These are phyloP conservation scores for Lasiodiplodia gonubiensis DNA, from an alignment of 2,329 filamentous ascomycete genomes.

Conservation along the genomic window DNA sequence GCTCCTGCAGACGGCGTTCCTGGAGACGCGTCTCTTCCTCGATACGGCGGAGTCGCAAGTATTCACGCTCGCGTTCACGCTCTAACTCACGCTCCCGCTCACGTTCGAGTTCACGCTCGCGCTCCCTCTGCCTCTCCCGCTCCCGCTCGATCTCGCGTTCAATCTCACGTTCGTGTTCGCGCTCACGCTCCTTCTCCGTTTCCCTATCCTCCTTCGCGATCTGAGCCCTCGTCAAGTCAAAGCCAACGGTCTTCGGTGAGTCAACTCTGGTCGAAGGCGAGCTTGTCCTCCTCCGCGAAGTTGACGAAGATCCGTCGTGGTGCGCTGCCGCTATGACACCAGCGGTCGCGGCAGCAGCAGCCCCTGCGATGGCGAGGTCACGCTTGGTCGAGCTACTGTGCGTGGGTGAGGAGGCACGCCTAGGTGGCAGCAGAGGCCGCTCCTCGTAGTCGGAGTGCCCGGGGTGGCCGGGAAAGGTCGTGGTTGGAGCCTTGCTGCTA, in stretches of 20 bases:
- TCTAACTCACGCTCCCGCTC: constrained; percentile 34
- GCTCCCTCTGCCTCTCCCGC: constrained; percentile 32
- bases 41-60: constrained; percentile 21
- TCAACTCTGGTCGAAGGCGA: constrained; percentile 31
- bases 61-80: constrained; percentile 3
- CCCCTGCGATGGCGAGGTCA: constrained; percentile 53
- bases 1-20: constrained; percentile 32
- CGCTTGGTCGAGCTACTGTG: constrained; percentile 44
- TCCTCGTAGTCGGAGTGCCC: constrained; percentile 23
- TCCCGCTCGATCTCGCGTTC: constrained; percentile 30
- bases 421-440: constrained; percentile 38
- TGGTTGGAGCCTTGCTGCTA: constrained; percentile 31
- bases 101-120: constrained; percentile 33
- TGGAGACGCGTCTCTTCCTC: constrained; percentile 35
- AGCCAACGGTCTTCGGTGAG: constrained; percentile 58
- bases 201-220: constrained; percentile 54
- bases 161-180: constrained; percentile 31
- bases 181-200: constrained; percentile 41
- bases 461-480: background rate
- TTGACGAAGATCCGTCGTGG: constrained; percentile 3
- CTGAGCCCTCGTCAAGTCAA: constrained; percentile 64
- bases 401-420: constrained; percentile 55
- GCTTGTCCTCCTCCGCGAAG: constrained; percentile 16
- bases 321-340: constrained; percentile 36
- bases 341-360: constrained; percentile 50